Conservation (phyloP, 768 basidiomycete genomes). For the Trichaptum fuscoviolaceum region DNA sequence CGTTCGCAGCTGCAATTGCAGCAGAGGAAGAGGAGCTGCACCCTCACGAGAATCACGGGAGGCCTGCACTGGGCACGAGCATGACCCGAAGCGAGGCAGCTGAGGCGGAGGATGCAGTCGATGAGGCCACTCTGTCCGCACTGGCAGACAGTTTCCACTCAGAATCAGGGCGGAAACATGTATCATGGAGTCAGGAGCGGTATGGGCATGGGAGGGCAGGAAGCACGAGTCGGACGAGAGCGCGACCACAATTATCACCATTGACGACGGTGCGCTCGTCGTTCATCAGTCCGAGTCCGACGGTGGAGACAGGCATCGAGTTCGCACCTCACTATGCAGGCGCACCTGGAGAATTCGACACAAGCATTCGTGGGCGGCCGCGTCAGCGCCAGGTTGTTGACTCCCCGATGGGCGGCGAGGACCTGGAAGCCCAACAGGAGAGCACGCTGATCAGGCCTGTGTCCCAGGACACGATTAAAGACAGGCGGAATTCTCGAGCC, state of each 20-base stretch:
- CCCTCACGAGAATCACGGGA: slow-evolving; percentile 24
- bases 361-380: slow-evolving; percentile 40
- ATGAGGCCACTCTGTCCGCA: slow-evolving; percentile 48
- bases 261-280: not conserved
- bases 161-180: slow-evolving; percentile 41
- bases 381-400: slow-evolving; percentile 31
- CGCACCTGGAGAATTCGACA: slow-evolving; percentile 15
- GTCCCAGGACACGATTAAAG: slow-evolving; percentile 11
- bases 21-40: slow-evolving; percentile 53
- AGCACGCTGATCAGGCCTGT: slow-evolving; percentile 8
- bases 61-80: slow-evolving; percentile 26
- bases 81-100: slow-evolving; percentile 18
- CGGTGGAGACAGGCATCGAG: not conserved
- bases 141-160: slow-evolving; percentile 78
- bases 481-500: slow-evolving; percentile 45
- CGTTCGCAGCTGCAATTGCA: slow-evolving; percentile 63
- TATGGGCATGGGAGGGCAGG: slow-evolving; percentile 6
- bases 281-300: not conserved
- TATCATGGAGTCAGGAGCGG: slow-evolving; percentile 67
- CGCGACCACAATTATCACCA: not conserved
- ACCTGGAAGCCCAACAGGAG: slow-evolving; percentile 20
- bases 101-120: slow-evolving; percentile 39
- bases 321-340: not conserved
- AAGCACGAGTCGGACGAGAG: not conserved
- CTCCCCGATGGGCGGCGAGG: slow-evolving; percentile 22